Percentiles rank a stretch among this genome's conserved stretches.
These are phyloP conservation scores for Ophiostoma populinum DNA, from an alignment of 2,329 filamentous ascomycete genomes.

Conservation along the genomic window DNA sequence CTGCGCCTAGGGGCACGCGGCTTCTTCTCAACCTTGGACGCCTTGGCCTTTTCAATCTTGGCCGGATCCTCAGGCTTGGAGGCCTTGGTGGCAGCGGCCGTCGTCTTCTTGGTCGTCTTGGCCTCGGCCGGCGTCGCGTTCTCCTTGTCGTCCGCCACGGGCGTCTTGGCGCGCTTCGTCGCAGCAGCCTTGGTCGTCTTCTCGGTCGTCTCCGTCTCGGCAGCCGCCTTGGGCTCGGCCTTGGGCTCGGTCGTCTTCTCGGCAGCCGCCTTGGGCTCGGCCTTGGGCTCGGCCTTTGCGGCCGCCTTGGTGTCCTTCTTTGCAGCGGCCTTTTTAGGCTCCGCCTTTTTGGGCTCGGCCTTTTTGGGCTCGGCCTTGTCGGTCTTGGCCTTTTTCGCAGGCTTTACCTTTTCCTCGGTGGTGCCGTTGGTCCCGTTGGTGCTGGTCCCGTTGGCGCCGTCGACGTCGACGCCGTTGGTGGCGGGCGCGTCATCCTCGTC, in stretches of 20 bases:
- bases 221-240: background rate
- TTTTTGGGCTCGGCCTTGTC: conserved; percentile 13
- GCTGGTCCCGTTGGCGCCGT: conserved; percentile 2
- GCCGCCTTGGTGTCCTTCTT: conserved; percentile 12
- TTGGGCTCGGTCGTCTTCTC: conserved; percentile 13
- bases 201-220: conserved; percentile 3
- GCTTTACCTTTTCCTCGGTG: no score
- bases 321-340: conserved; percentile 3
- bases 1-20: no score
- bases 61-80: conserved; percentile 2
- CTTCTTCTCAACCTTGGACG: conserved; percentile 3
- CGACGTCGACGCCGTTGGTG: conserved; percentile 6
- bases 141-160: conserved; percentile 7
- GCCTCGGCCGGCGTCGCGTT: conserved; percentile 9
- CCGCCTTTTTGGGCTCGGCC: conserved; percentile 2
- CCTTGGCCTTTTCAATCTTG: no score
- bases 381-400: conserved; percentile 10
- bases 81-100: conserved; percentile 10
- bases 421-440: no score
- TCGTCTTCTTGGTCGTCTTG: conserved; percentile 6
- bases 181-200: conserved; percentile 10
- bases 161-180: conserved; percentile 5
- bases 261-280: conserved; percentile 10
- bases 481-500: conserved; percentile 7
- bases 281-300: conserved; percentile 13